phyloP scores from a whole-genome alignment of 139 green algal genomes.

The Volvox africanus region DNA sequence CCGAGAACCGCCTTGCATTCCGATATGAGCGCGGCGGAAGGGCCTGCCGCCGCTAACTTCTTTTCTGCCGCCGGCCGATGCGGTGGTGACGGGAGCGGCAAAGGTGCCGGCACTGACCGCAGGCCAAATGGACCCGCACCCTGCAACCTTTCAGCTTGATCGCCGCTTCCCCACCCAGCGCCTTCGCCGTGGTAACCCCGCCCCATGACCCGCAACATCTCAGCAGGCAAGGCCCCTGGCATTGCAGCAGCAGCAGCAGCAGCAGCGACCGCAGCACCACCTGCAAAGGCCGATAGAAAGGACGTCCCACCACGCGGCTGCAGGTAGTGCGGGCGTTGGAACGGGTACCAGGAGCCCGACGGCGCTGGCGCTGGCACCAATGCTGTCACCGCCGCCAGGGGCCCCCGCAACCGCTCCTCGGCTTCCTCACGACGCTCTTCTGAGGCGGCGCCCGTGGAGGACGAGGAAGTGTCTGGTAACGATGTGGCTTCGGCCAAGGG shows the following conservation, averaged over 20 bases:
- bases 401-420: neutral
- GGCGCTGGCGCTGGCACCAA: neutral
- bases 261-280: too few relatives aligned
- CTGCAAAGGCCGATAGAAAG: neutral
- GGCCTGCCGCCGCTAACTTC: neutral
- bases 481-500: too few relatives aligned
- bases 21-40: too few relatives aligned
- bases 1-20: too few relatives aligned
- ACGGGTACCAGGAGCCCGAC: neutral
- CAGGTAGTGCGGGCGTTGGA: neutral
- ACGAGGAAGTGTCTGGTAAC: too few relatives aligned
- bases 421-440: too few relatives aligned
- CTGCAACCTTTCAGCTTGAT: too few relatives aligned
- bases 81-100: neutral
- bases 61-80: neutral
- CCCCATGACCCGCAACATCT: neutral
- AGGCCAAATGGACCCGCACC: neutral
- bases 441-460: too few relatives aligned
- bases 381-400: neutral
- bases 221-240: neutral
- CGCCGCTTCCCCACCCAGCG: too few relatives aligned
- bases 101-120: neutral
- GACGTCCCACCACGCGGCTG: neutral
- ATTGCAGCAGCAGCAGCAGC: neutral
- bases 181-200: too few relatives aligned